Percentiles rank a stretch among this genome's conserved stretches.
These are phyloP conservation scores for Saccharomycopsis hybrid DNA, from an alignment of 1,139 yeast species.

Conservation along the genomic window DNA sequence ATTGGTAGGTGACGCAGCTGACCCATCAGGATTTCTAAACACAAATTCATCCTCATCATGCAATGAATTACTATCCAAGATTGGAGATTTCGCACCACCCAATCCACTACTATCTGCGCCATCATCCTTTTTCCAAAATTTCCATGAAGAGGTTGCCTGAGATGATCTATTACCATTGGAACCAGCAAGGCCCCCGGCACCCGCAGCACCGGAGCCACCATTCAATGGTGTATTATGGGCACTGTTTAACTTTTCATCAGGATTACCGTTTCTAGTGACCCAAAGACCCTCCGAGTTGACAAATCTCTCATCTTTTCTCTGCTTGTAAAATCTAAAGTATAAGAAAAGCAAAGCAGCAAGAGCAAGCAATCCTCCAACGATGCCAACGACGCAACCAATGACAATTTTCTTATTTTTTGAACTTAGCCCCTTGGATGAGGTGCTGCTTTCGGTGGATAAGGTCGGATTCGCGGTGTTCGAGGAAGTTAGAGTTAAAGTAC, in stretches of 20 bases:
- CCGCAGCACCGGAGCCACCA: neutral
- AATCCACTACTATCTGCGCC: neutral
- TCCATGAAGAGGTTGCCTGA: slow-evolving; percentile 6
- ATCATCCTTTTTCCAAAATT: slow-evolving; percentile 12
- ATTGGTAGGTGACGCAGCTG: slow-evolving; percentile 1
- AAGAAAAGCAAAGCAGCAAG: slow-evolving; percentile 19
- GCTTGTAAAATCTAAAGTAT: slow-evolving; percentile 25
- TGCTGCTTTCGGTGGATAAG: slow-evolving; percentile 22
- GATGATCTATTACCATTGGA: neutral
- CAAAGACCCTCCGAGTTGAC: slow-evolving; percentile 26
- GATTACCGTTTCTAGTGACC: slow-evolving; percentile 21
- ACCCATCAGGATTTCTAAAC: slow-evolving; percentile 2
- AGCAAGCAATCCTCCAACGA: slow-evolving; percentile 30
- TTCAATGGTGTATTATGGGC: neutral
- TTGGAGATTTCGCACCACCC: slow-evolving; percentile 5
- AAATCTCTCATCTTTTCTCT: slow-evolving; percentile 25
- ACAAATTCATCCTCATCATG: slow-evolving; percentile 15
- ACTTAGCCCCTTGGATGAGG: slow-evolving; percentile 31
- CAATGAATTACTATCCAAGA: slow-evolving; percentile 6
- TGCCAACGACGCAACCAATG: slow-evolving; percentile 42
- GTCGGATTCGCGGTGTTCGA: slow-evolving; percentile 20
- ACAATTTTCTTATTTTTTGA: slow-evolving; percentile 38
- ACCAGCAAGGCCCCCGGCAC: neutral
- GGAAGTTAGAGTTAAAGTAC: slow-evolving; percentile 16
- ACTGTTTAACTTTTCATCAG: slow-evolving; percentile 19